Percentiles rank a stretch among this genome's conserved stretches.
Evolutionary conservation across 2,329 filamentous ascomycete genomes (phyloP).

Genomic region (Curvularia sp.): DNA sequence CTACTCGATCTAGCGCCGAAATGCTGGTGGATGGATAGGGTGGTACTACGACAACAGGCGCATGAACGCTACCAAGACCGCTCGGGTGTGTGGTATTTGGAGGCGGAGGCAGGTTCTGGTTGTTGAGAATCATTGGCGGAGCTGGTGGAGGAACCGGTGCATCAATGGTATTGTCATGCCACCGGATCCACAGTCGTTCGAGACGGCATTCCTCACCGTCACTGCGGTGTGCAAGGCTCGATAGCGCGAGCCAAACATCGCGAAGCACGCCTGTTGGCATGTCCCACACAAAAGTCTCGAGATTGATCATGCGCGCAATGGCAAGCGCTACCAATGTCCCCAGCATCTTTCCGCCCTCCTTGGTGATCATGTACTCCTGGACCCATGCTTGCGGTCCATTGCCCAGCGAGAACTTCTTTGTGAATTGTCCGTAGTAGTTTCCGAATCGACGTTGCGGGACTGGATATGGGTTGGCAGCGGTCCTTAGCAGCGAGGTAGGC

Average conservation of each 20-base stretch:
- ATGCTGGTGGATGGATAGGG: slow-evolving; percentile 36
- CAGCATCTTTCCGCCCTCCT: slow-evolving; percentile 88
- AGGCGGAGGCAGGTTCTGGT: slow-evolving; percentile 48
- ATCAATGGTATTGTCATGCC: slow-evolving; percentile 74
- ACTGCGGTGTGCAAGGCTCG: slow-evolving; percentile 69
- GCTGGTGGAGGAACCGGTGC: slow-evolving; percentile 45
- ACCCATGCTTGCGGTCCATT: slow-evolving; percentile 82
- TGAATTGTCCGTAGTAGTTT: slow-evolving; percentile 80
- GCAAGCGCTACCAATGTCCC: slow-evolving; percentile 80
- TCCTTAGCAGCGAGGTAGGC: slow-evolving; percentile 14
- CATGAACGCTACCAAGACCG: slow-evolving; percentile 41
- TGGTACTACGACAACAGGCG: slow-evolving; percentile 43
- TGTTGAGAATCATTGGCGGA: slow-evolving; percentile 50
- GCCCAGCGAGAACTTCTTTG: slow-evolving; percentile 82
- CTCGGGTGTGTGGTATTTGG: slow-evolving; percentile 48
- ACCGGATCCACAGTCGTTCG: slow-evolving; percentile 79
- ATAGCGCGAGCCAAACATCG: slow-evolving; percentile 80
- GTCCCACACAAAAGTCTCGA: slow-evolving; percentile 86
- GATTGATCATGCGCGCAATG: slow-evolving; percentile 79
- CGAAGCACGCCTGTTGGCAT: slow-evolving; percentile 85
- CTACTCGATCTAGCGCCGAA: slow-evolving; percentile 62
- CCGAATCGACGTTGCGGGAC: slow-evolving; percentile 60
- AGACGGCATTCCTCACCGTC: slow-evolving; percentile 69
- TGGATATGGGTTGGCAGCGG: slow-evolving; percentile 41
- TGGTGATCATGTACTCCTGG: slow-evolving; percentile 79